Base-by-base conservation (phyloP, 495 filamentous ascomycete species). In the Aspergillus taichungensis region DNA sequence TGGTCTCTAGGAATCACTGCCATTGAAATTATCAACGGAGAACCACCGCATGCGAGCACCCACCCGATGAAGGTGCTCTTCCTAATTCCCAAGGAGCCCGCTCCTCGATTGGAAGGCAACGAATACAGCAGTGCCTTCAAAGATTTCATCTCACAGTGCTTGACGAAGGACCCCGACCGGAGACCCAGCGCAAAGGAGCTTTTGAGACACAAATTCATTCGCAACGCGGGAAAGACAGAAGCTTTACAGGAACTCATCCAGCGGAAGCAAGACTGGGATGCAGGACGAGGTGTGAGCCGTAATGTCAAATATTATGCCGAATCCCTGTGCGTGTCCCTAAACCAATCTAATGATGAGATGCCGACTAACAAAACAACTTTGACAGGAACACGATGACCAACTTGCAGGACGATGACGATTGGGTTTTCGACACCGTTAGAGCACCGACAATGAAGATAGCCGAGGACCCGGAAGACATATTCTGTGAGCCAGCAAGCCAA, bases 51-150 rank as follows among this genome's bases (percentile, higher is more conserved):
- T 60, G 87, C 88, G 9, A 82, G 81, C 52, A 85, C 83, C 0
- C 92, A 98, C 61, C 94, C 92, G 6, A 98, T 98, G 92, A 98
- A 98, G 62, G 89, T 96, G 11, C 72, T 98, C n/a, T 95, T 98
- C 64, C 72, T 88, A 40, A 98, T 98, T 51, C 92, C 92, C 0
- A 97, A 97, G 69, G 84, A 85, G 43, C 77, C 87, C 8, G 84
- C 92, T 5, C 89, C 92, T 33, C 76, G 79, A 42, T 71, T 98
- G 3, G 88, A 95, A 59, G 92, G 94, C 12, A 74, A 74, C 45
- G 73, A 83, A 49, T 95, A 88, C 61, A 92, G 87, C 60, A 84
- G 74, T 52, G 84, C 89, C 18, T 94, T 97, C 67, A 94, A 88
- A 62, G 92, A 97, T 46, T 98, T 98, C 59, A 76, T 97, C 35